phyloP scores from a whole-genome alignment of 176 grass and related monocot species.

The Areca catechu region DNA sequence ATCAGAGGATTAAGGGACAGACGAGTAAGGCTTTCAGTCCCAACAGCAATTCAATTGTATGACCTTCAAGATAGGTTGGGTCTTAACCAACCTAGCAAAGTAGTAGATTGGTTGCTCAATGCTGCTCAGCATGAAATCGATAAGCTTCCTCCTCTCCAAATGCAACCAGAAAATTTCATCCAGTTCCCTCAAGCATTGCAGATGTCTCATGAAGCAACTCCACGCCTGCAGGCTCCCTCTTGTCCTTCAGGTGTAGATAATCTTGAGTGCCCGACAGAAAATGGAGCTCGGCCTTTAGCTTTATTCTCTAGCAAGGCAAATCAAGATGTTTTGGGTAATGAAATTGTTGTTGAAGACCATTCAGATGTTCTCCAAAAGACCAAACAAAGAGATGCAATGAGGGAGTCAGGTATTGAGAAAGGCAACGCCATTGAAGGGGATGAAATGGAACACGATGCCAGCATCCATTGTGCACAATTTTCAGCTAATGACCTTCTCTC shows the following conservation, averaged over 20 bases:
- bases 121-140: slow-evolving; percentile 88
- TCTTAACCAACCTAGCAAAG: slow-evolving; percentile 92
- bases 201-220: slow-evolving; percentile 5
- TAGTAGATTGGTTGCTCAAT: slow-evolving; percentile 88
- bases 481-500: no score
- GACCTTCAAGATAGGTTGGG: slow-evolving; percentile 93
- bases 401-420: no score
- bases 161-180: slow-evolving; percentile 43
- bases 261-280: no score
- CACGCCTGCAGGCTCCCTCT: slow-evolving; percentile 6
- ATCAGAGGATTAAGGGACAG: slow-evolving; percentile 77
- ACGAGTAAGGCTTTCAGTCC: slow-evolving; percentile 79
- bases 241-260: no score
- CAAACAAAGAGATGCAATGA: no score
- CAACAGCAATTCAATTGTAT: slow-evolving; percentile 89
- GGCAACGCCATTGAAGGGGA: no score
- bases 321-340: slow-evolving; percentile 5
- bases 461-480: no score
- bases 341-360: slow-evolving; percentile 9
- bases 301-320: slow-evolving; percentile 19
- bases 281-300: slow-evolving; percentile 5
- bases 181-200: no score
- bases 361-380: no score
- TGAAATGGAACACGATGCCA: no score
- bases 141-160: slow-evolving; percentile 82